Base-by-base conservation (phyloP, 202 grass and related monocot genomes). In the Panicum virgatum region DNA sequence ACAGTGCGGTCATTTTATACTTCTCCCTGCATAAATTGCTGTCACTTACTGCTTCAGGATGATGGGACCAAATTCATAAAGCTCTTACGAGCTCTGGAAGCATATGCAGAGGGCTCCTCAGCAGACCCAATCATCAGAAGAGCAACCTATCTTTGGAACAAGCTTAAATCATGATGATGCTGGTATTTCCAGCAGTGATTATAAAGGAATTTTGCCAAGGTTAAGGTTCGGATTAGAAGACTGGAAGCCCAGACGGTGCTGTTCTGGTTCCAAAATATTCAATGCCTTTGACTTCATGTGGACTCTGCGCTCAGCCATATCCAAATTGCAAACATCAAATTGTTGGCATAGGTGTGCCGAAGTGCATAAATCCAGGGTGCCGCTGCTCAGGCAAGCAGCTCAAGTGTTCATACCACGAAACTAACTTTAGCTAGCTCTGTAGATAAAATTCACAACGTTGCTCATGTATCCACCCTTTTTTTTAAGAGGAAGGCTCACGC, bases 71-170 rank as follows among this genome's bases (percentile, higher is more conserved):
- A 99, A 83, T 99, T 99, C 64, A 75, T 87, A 73, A 87, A 92
- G 66, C 93, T 99, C 26, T 73, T 94, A 45, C 78, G 86, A 87
- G 97, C 91, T 73, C 78, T 99, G 76, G 91, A 90, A 88, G 97
- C 97, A 79, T 99, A 99, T 82, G 93, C 91, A 51, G 93, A 99
- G 83, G 93, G 97, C 32, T 96, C 89, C 40, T 96, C 93, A 20
- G 84, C 89, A 63, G 90, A 96, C 54, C 87, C 75, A 47, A 88
- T 99, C 57, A 96, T 92, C 73, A 93, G 83, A 86, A 93, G 85
- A 85, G 87, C 93, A 34, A 15, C 88, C 62, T 87, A 89, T 82
- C 81, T 99, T 65, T 92, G 97, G 97, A 90, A 86, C 60, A 90
- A 87, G 66, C 70, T 96, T 68, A 73, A 90, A 47, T 68, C 67